Conservation (phyloP, 352 stramenopile species). For the Pythium biforme region DNA sequence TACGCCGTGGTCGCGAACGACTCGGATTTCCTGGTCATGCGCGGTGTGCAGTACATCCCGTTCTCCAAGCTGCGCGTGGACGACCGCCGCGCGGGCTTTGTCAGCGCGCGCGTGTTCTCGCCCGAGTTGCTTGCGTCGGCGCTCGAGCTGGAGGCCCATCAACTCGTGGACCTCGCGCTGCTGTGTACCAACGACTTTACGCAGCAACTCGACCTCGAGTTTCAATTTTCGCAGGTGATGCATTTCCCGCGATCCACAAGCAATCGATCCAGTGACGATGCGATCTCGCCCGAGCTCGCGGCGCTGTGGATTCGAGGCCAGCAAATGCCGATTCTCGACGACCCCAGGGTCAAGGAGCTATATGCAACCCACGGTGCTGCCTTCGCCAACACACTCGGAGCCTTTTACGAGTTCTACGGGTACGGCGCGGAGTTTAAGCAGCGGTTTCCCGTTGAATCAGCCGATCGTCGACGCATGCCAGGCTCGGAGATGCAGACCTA, state of each 20-base stretch:
- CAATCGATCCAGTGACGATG: constrained; percentile 36
- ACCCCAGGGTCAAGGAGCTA: constrained; percentile 32
- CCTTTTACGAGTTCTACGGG: constrained; percentile 83
- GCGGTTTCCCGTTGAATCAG: constrained; percentile 39
- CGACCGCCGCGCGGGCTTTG: constrained; percentile 18
- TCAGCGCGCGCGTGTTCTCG: constrained; percentile 75
- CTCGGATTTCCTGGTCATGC: constrained; percentile 90
- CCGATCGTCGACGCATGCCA: constrained; percentile 19
- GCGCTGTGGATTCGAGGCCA: constrained; percentile 57
- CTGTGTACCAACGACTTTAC: constrained; percentile 90
- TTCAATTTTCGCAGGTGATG: constrained; percentile 43
- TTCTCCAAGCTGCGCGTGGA: constrained; percentile 48
- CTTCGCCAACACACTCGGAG: constrained; percentile 54
- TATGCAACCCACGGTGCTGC: constrained; percentile 27
- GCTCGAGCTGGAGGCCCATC: constrained; percentile 54
- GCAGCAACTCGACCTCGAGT: constrained; percentile 61
- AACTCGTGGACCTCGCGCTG: constrained; percentile 84
- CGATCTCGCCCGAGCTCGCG: constrained; percentile 46
- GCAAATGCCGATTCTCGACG: constrained; percentile 47
- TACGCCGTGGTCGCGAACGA: constrained; percentile 79
- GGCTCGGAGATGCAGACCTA: constrained; percentile 54
- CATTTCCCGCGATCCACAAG: constrained; percentile 45
- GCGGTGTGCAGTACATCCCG: constrained; percentile 77
- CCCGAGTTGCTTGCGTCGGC: constrained; percentile 55
- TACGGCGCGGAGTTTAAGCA: constrained; percentile 41